Conservation (phyloP, 805 yeast species). For the Pichia nanzhaoensis region DNA sequence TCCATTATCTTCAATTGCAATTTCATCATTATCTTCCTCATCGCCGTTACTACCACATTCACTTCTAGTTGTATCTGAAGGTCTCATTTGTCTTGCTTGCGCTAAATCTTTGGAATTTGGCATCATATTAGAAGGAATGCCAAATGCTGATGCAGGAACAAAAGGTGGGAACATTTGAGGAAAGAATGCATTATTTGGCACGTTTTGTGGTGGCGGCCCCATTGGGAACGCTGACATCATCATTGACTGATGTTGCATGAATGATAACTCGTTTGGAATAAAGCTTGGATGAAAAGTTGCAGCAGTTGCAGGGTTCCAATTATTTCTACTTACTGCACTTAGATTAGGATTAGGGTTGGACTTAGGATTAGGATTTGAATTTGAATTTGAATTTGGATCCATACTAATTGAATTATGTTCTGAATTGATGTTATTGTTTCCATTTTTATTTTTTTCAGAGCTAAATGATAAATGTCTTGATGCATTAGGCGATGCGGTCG, state of each 20-base stretch:
- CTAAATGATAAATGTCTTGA: slow-evolving; percentile 27
- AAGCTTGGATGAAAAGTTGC: slow-evolving; percentile 47
- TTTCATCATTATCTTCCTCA: slow-evolving; percentile 1
- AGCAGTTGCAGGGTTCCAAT: slow-evolving; percentile 66
- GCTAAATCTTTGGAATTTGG: background rate
- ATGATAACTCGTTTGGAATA: slow-evolving; percentile 10
- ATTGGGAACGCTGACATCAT: slow-evolving; percentile 23
- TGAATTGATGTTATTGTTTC: slow-evolving; percentile 20
- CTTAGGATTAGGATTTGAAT: slow-evolving; percentile 10
- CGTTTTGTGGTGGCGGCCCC: slow-evolving; percentile 27
- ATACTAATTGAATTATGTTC: slow-evolving; percentile 31
- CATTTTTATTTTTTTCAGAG: slow-evolving; percentile 20
- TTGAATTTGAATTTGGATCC: slow-evolving; percentile 21
- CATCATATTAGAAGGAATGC: slow-evolving; percentile 1
- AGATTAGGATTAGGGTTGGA: slow-evolving; percentile 16
- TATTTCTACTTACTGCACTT: too few relatives aligned
- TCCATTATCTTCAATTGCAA: background rate
- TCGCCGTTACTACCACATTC: slow-evolving; percentile 6
- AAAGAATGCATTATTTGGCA: slow-evolving; percentile 32
- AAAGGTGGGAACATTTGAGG: slow-evolving; percentile 29
- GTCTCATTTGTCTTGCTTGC: slow-evolving; percentile 6
- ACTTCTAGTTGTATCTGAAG: slow-evolving; percentile 9
- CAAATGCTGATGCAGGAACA: slow-evolving; percentile 21
- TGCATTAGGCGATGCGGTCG: slow-evolving; percentile 23
- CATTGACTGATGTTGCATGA: slow-evolving; percentile 13